A percentile compares a stretch with the other conserved stretches of the same genome.
These are phyloP conservation scores for Psilocybe azurescens DNA, from an alignment of 768 basidiomycete species.

Conservation along the genomic window DNA sequence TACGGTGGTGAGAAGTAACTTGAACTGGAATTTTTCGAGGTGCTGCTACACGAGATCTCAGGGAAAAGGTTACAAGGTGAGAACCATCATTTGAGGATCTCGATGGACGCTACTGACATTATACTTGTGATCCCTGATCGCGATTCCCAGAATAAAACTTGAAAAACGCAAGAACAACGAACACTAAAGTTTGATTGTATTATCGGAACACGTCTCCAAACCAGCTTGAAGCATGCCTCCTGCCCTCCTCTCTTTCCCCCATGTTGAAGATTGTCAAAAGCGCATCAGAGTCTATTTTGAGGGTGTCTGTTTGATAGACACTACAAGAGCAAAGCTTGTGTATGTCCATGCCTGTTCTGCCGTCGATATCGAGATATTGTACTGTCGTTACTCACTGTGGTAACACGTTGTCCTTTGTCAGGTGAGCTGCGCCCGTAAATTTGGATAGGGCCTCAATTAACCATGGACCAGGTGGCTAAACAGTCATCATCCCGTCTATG, in stretches of 20 bases:
- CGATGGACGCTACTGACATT: no score
- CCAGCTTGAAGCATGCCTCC: not conserved
- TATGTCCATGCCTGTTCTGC: not conserved
- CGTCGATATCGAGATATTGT: not conserved
- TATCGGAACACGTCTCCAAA: no score
- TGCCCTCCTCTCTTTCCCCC: not conserved
- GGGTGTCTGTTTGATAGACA: slow-evolving; percentile 2
- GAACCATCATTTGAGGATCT: no score
- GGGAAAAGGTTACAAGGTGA: no score
- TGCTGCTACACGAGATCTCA: no score
- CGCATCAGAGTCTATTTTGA: not conserved
- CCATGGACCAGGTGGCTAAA: slow-evolving; percentile 53
- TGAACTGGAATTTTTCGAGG: no score
- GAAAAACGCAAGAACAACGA: no score
- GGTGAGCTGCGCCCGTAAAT: not conserved
- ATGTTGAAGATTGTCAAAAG: slow-evolving; percentile 5
- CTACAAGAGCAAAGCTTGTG: slow-evolving; percentile 2
- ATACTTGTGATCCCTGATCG: no score
- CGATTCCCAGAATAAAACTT: no score
- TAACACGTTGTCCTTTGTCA: not conserved
- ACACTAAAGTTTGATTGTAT: no score
- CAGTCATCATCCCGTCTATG: slow-evolving; percentile 58
- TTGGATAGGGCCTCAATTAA: not conserved
- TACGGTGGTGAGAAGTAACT: no score
- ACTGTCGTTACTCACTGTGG: not conserved